Conservation (phyloP, 2,329 filamentous ascomycete species). For the Pseudocercospora musae region DNA sequence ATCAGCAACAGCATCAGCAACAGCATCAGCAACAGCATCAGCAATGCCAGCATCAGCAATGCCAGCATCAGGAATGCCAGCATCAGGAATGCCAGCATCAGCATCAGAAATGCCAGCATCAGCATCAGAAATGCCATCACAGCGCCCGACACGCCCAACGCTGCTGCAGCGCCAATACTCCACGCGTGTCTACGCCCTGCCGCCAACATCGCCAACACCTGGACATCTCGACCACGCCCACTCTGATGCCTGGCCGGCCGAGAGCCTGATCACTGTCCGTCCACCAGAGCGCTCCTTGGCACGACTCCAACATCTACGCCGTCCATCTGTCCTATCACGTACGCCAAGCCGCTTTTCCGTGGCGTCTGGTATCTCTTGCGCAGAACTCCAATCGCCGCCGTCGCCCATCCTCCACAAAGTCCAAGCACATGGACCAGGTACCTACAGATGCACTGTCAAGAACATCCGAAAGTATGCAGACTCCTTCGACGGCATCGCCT, state of each 20-base stretch:
- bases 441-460: neutral
- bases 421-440: conserved; percentile 7
- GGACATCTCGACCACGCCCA: conserved; percentile 2
- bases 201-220: neutral
- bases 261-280: neutral
- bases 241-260: neutral
- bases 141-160: neutral
- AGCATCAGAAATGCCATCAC: too few relatives aligned
- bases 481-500: neutral
- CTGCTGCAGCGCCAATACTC: conserved; percentile 2
- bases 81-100: too few relatives aligned
- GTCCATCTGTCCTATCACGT: neutral
- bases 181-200: conserved; percentile 2
- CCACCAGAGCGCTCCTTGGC: neutral
- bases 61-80: too few relatives aligned
- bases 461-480: neutral
- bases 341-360: neutral
- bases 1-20: too few relatives aligned
- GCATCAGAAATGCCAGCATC: too few relatives aligned
- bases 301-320: neutral
- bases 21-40: too few relatives aligned
- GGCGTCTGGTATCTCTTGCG: conserved; percentile 9
- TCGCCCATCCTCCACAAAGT: conserved; percentile 2
- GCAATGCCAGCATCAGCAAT: too few relatives aligned
- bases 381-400: conserved; percentile 2